phyloP scores from a whole-genome alignment of 2,329 filamentous ascomycete species.

The Dactylonectria estremocensis region DNA sequence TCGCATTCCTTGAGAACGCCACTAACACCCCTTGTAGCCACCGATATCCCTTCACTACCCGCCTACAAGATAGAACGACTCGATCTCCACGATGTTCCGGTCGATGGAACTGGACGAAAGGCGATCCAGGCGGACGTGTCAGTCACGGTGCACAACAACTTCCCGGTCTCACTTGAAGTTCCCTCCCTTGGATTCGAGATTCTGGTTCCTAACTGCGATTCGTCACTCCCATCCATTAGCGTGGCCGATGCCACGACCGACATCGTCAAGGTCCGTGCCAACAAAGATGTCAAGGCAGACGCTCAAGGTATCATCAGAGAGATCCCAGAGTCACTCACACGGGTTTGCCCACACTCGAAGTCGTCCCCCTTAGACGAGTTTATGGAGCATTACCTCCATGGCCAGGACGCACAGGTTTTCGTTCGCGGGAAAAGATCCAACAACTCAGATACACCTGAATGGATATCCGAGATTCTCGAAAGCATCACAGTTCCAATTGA shows the following conservation, averaged over 20 bases:
- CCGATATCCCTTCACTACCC: conserved; percentile 83
- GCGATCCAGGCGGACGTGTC: conserved; percentile 87
- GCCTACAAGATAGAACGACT: conserved; percentile 86
- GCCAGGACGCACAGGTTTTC: conserved; percentile 83
- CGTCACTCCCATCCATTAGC: conserved; percentile 80
- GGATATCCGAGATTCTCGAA: conserved; percentile 85
- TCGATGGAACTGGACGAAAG: conserved; percentile 63
- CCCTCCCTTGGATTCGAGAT: conserved; percentile 89
- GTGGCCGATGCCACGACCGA: conserved; percentile 83
- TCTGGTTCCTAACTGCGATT: conserved; percentile 84
- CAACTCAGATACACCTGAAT: conserved; percentile 79
- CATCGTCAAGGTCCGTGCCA: conserved; percentile 77
- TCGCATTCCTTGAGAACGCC: conserved; percentile 37
- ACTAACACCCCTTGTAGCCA: conserved; percentile 64
- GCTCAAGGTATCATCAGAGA: conserved; percentile 80
- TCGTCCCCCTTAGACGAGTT: conserved; percentile 89
- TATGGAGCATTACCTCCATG: conserved; percentile 85
- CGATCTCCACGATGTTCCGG: conserved; percentile 80
- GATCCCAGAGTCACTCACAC: conserved; percentile 81
- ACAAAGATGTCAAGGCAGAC: conserved; percentile 76
- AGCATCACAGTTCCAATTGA: conserved; percentile 88
- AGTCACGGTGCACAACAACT: conserved; percentile 80
- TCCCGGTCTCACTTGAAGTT: conserved; percentile 82
- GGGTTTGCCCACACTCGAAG: conserved; percentile 81
- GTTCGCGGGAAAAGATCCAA: conserved; percentile 83